phyloP scores from a whole-genome alignment of 1,284 basidiomycete species.

The Phaffia rhodozyma region DNA sequence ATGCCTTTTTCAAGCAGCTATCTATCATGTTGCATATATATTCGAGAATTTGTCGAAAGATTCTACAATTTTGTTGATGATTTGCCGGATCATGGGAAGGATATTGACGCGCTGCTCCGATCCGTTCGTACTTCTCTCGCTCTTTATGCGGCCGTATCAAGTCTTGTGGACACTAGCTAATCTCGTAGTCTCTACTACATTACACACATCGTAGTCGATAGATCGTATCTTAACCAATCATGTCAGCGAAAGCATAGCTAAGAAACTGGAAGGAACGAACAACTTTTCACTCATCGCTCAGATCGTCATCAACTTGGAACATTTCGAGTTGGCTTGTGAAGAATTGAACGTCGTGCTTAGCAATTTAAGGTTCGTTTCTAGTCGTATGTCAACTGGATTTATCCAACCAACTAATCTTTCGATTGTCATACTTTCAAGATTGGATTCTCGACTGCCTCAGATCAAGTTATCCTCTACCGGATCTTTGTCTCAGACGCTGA shows the following conservation, averaged over 20 bases:
- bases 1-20: slow-evolving; percentile 94
- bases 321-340: slow-evolving; percentile 73
- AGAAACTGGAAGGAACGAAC: slow-evolving; percentile 53
- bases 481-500: slow-evolving; percentile 59
- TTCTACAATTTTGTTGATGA: slow-evolving; percentile 97
- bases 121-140: slow-evolving; percentile 44
- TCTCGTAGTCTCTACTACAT: neutral
- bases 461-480: slow-evolving; percentile 55
- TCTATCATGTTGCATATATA: slow-evolving; percentile 90
- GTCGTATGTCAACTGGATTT: neutral
- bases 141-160: neutral
- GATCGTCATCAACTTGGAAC: slow-evolving; percentile 84
- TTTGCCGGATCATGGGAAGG: slow-evolving; percentile 76
- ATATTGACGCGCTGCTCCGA: slow-evolving; percentile 82
- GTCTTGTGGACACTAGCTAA: neutral
- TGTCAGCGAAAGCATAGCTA: slow-evolving; percentile 64
- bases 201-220: slow-evolving; percentile 49
- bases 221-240: slow-evolving; percentile 72
- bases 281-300: slow-evolving; percentile 91
- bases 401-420: neutral
- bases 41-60: slow-evolving; percentile 83
- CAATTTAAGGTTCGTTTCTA: slow-evolving; percentile 45
- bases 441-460: neutral
- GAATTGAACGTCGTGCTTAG: slow-evolving; percentile 82
- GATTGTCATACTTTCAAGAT: slow-evolving; percentile 21